Percentiles rank a stretch among this genome's conserved stretches.
Evolutionary conservation across 192 early-diverging fungal species (phyloP).

Genomic region (Coemansia sp.): DNA sequence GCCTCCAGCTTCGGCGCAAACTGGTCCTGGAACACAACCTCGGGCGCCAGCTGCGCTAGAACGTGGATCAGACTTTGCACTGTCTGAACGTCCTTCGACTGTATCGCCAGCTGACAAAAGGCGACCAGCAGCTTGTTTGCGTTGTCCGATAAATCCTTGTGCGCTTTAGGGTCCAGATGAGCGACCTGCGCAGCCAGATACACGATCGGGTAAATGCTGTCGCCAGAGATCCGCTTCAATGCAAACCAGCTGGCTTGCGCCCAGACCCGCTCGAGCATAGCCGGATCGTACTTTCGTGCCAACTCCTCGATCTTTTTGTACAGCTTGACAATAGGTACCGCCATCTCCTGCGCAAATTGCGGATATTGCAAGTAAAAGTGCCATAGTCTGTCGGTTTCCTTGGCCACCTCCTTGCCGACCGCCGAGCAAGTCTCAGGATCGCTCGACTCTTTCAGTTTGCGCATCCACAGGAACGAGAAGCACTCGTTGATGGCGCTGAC

Average conservation of each 20-base stretch:
- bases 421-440: not conserved
- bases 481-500: slow-evolving; percentile 47
- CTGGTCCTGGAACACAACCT: slow-evolving; percentile 35
- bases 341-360: slow-evolving; percentile 32
- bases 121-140: slow-evolving; percentile 33
- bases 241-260: slow-evolving; percentile 54
- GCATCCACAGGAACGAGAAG: slow-evolving; percentile 47
- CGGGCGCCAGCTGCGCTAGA: slow-evolving; percentile 36
- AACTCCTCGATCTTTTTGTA: slow-evolving; percentile 36
- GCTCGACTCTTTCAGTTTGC: slow-evolving; percentile 21
- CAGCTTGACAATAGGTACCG: slow-evolving; percentile 33
- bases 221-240: slow-evolving; percentile 24
- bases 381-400: slow-evolving; percentile 48
- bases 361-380: slow-evolving; percentile 47
- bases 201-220: slow-evolving; percentile 24
- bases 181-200: slow-evolving; percentile 28
- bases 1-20: slow-evolving; percentile 26
- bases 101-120: slow-evolving; percentile 32
- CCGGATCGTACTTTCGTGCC: slow-evolving; percentile 22
- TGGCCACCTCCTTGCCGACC: slow-evolving; percentile 35
- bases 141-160: slow-evolving; percentile 1
- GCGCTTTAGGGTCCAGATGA: slow-evolving; percentile 12
- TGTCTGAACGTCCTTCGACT: slow-evolving; percentile 21
- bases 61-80: slow-evolving; percentile 34
- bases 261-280: slow-evolving; percentile 39